phyloP scores from a whole-genome alignment of 2,329 filamentous ascomycete species.

The Phialemonium atrogriseum region DNA sequence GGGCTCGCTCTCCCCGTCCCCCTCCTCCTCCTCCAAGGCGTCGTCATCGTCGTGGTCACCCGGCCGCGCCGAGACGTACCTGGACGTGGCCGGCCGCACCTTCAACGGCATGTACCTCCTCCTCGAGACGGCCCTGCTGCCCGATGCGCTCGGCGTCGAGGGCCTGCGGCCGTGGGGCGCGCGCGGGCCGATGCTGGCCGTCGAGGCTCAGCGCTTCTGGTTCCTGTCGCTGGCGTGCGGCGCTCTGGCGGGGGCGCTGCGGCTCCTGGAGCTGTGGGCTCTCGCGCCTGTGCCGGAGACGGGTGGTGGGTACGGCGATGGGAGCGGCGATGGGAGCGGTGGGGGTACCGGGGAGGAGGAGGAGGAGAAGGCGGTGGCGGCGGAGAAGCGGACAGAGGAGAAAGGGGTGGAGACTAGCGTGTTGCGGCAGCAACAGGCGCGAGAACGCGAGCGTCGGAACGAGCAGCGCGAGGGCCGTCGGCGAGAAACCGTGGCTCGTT shows the following conservation, averaged over 20 bases:
- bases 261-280: constrained; percentile 26
- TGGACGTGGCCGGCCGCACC: constrained; percentile 49
- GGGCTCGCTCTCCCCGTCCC: constrained; percentile 11
- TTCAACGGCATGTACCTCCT: constrained; percentile 60
- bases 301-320: constrained; percentile 19
- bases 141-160: constrained; percentile 36
- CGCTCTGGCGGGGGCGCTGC: constrained; percentile 32
- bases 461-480: too few species aligned
- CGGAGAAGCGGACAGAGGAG: constrained; percentile 13
- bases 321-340: constrained; percentile 8
- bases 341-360: constrained; percentile 8
- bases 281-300: constrained; percentile 19
- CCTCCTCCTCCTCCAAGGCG: constrained; percentile 4
- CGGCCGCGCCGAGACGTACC: constrained; percentile 27
- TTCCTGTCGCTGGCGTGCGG: constrained; percentile 51
- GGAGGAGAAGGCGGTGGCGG: constrained; percentile 7
- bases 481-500: too few species aligned
- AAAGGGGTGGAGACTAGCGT: constrained; percentile 7
- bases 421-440: constrained; percentile 20
- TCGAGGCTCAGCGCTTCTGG: constrained; percentile 64
- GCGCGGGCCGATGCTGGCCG: constrained; percentile 34
- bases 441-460: too few species aligned
- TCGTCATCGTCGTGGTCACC: too few species aligned
- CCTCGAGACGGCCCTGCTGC: constrained; percentile 55
- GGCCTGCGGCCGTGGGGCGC: constrained; percentile 44